phyloP scores from a whole-genome alignment of 2,329 filamentous ascomycete species.

The Camillea tinctor region DNA sequence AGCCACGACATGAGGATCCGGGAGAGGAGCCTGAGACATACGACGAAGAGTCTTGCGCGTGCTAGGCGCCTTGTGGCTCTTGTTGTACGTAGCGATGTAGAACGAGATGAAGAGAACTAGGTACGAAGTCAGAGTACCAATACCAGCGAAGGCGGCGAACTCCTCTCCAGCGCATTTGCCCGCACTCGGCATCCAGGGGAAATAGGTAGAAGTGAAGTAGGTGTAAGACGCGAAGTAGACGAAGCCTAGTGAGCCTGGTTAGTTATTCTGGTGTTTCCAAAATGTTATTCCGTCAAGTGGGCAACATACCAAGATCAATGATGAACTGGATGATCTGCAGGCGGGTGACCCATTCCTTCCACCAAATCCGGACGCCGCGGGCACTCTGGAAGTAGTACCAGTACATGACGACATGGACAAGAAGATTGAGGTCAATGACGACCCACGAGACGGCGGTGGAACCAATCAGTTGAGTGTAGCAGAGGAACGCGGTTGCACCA shows the following conservation, averaged over 20 bases:
- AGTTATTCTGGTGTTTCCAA: conserved; percentile 6
- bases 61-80: conserved; percentile 74
- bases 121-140: conserved; percentile 90
- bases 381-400: conserved; percentile 99
- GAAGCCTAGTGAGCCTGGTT: conserved; percentile 61
- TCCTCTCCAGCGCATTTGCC: conserved; percentile 93
- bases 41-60: conserved; percentile 74
- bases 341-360: conserved; percentile 99
- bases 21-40: conserved; percentile 66
- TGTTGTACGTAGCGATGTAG: conserved; percentile 96
- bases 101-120: conserved; percentile 98
- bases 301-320: conserved; percentile 81
- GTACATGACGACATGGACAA: conserved; percentile 98
- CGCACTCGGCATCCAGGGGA: conserved; percentile 75
- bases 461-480: conserved; percentile 95
- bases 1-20: conserved; percentile 78
- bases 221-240: conserved; percentile 99
- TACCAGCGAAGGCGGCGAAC: conserved; percentile 90
- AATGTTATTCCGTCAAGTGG: neutral
- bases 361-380: conserved; percentile 93
- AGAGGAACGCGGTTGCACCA: conserved; percentile 91
- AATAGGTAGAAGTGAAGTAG: conserved; percentile 94
- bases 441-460: conserved; percentile 95
- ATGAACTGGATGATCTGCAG: conserved; percentile 97
- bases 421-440: conserved; percentile 86